Evolutionary conservation across 768 basidiomycete genomes (phyloP).

Genomic region (Tulasnella sp.): DNA sequence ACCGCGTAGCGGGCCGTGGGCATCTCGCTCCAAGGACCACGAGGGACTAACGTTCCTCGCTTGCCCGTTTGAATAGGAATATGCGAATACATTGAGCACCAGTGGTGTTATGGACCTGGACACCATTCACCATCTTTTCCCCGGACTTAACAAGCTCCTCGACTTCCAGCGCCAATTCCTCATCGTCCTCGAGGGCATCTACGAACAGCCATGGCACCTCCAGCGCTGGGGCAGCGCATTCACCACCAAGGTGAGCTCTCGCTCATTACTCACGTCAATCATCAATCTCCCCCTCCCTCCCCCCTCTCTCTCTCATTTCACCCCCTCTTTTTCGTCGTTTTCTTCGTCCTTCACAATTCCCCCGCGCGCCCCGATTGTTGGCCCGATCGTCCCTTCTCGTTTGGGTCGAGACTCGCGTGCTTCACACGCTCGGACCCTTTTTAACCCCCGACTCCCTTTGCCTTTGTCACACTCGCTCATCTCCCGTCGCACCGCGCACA

Average conservation of each 20-base stretch:
- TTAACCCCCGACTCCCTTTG: constrained; percentile 14
- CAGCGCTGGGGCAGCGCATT: constrained; percentile 88
- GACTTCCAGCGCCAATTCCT: constrained; percentile 96
- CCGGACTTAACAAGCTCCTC: constrained; percentile 87
- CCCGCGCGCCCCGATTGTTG: constrained; percentile 1
- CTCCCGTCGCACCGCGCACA: neutral
- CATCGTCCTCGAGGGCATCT: constrained; percentile 81
- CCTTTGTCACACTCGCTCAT: neutral
- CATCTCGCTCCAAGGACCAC: no score
- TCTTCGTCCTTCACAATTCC: neutral
- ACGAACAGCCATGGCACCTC: constrained; percentile 74
- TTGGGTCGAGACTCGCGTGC: constrained; percentile 30
- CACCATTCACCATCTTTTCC: constrained; percentile 92
- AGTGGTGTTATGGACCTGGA: constrained; percentile 87
- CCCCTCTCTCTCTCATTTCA: neutral
- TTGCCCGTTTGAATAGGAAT: constrained; percentile 55
- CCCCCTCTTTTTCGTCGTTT: constrained; percentile 9
- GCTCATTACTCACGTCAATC: constrained; percentile 27
- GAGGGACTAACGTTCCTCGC: neutral
- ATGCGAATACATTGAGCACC: constrained; percentile 76
- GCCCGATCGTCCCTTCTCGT: constrained; percentile 2
- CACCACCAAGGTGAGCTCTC: constrained; percentile 66
- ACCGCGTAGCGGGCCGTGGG: neutral
- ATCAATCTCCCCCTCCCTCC: neutral
- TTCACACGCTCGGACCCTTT: constrained; percentile 11